A percentile compares a stretch with the other conserved stretches of the same genome.
Evolutionary conservation across 2,329 filamentous ascomycete species (phyloP).

Genomic region (Botrytis cinerea): DNA sequence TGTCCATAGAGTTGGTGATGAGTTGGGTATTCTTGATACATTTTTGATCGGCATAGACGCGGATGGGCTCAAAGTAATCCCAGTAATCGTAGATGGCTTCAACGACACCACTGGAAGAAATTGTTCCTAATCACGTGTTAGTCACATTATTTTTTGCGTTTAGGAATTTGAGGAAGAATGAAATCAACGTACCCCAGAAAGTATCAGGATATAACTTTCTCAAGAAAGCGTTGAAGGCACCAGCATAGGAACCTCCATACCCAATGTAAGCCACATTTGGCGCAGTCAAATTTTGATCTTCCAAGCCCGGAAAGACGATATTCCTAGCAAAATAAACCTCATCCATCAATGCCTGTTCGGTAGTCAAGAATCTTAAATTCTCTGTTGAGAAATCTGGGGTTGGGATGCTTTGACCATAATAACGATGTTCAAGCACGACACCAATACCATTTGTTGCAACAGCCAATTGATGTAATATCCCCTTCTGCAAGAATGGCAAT

Average conservation of each 20-base stretch:
- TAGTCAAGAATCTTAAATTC: slow-evolving; percentile 78
- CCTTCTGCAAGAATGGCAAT: slow-evolving; percentile 73
- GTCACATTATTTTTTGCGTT: not conserved
- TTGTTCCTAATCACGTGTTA: slow-evolving; percentile 50
- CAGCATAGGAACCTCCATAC: slow-evolving; percentile 84
- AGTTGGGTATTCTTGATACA: slow-evolving; percentile 68
- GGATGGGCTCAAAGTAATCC: slow-evolving; percentile 60
- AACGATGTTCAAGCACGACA: slow-evolving; percentile 82
- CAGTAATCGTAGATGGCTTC: slow-evolving; percentile 78
- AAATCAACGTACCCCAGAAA: slow-evolving; percentile 60
- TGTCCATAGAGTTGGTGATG: slow-evolving; percentile 59
- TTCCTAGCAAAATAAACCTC: slow-evolving; percentile 78
- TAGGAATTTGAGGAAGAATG: not conserved
- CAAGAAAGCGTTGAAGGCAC: slow-evolving; percentile 75
- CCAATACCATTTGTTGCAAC: slow-evolving; percentile 72
- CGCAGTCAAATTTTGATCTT: slow-evolving; percentile 66
- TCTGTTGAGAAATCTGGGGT: slow-evolving; percentile 64
- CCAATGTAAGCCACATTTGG: slow-evolving; percentile 69
- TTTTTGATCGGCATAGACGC: slow-evolving; percentile 56
- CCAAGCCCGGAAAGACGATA: slow-evolving; percentile 68
- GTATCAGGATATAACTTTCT: slow-evolving; percentile 75
- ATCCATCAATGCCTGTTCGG: slow-evolving; percentile 80
- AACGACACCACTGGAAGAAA: slow-evolving; percentile 79
- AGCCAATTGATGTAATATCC: slow-evolving; percentile 70
- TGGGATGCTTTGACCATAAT: slow-evolving; percentile 79